Evolutionary conservation across 2,329 filamentous ascomycete species (phyloP), one percentile per base, ranked within the genome.

Genomic region (Colletotrichum noveboracense): DNA sequence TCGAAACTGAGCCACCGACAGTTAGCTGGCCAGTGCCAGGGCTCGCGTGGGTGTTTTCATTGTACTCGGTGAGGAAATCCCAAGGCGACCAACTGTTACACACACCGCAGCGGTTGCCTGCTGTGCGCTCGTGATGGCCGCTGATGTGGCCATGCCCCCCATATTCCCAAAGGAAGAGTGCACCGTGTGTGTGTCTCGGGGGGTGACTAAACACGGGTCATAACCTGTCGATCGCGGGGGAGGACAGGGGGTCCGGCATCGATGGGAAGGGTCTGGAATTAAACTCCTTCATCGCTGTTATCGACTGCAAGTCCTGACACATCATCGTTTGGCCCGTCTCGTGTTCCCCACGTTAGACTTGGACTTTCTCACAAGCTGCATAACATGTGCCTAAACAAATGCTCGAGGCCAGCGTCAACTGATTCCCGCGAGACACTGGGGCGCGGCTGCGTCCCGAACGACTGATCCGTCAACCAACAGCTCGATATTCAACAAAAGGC

Each of bases 81-180:
- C 64, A 24, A 58, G 58, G 21, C 43, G 14, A 30, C 34, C 21
- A 13, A 56, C 16, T 21, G 30, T 69, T 48, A 61, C 34, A 69
- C 34, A 18, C 5, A 24, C 34, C 65, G 32, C 69, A 32, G 34
- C 43, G 28, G 70, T 58, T 67, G 62, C 55, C 56, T 48, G 38
- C 32, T 32, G 24, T 72, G 32, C 32, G 26, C 70, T 48, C 74
- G 64, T 69, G 58, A 76, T 38, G 34, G 24, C 34, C 14, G 34
- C 26, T 24, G 21, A 26, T 64, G 70, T 76, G 70, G 64, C 64
- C 36, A 73, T 69, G 74, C 70, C 65, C 56, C 36, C 38, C 64
- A 43, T 52, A 68, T 26, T 43, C 43, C 38, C 43, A 66, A 66
- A 16, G 62, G 16, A 30, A 34, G 24, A 60, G 30, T 24, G n/a